phyloP scores from a whole-genome alignment of 2,329 filamentous ascomycete genomes.

The Emergomyces orientalis region DNA sequence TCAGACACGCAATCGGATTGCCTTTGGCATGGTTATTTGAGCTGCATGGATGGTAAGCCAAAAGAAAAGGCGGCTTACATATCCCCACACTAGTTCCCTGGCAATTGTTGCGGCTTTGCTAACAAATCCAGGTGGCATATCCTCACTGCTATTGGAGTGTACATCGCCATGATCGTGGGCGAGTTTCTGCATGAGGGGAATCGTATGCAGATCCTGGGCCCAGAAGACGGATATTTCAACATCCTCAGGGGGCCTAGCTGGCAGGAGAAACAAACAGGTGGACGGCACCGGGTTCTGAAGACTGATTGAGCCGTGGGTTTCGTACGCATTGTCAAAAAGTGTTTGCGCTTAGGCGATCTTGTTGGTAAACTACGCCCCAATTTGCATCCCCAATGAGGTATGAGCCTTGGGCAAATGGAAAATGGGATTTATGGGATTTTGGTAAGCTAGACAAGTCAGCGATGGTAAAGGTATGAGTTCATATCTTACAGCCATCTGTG shows the following conservation, averaged over 20 bases:
- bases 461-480: not conserved
- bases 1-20: conserved; percentile 15
- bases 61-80: not conserved
- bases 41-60: conserved; percentile 21
- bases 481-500: not conserved
- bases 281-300: not conserved
- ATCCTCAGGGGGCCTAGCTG: conserved; percentile 8
- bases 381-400: no score
- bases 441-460: not conserved
- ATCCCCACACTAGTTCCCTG: not conserved
- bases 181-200: conserved; percentile 12
- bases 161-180: conserved; percentile 12
- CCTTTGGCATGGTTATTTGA: conserved; percentile 21
- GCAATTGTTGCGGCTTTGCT: not conserved
- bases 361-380: not conserved
- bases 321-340: no score
- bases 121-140: conserved; percentile 15
- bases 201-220: conserved; percentile 2
- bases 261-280: not conserved
- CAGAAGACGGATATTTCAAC: conserved; percentile 2
- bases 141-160: conserved; percentile 13
- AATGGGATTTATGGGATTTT: not conserved
- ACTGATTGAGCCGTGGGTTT: not conserved
- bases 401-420: not conserved
- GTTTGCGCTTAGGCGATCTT: not conserved